These are phyloP conservation scores for Amanita pallidorosea DNA, from an alignment of 768 basidiomycete species.

Conservation along the genomic window DNA sequence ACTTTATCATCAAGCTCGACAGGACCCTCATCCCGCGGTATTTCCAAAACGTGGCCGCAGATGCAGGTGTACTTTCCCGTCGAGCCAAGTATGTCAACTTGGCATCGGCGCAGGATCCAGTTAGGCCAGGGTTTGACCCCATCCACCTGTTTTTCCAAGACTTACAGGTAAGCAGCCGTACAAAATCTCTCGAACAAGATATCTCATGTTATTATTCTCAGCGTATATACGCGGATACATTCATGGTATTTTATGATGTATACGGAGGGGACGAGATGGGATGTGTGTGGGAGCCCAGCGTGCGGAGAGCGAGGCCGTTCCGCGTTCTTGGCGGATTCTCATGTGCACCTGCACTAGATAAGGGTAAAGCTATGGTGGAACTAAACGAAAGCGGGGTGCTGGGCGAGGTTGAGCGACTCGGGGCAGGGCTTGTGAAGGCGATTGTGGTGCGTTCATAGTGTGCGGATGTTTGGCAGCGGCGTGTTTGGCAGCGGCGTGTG, in stretches of 20 bases:
- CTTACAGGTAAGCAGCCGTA: constrained; percentile 44
- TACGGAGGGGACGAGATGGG: constrained; percentile 75
- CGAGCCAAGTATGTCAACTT: constrained; percentile 37
- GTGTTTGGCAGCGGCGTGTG: neutral
- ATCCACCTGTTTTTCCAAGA: constrained; percentile 55
- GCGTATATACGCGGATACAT: constrained; percentile 64
- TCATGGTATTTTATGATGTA: constrained; percentile 77
- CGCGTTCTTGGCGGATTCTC: constrained; percentile 80
- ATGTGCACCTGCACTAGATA: constrained; percentile 37
- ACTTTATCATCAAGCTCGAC: constrained; percentile 73
- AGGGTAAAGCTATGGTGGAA: constrained; percentile 49
- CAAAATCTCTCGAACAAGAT: neutral
- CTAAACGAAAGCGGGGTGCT: constrained; percentile 62
- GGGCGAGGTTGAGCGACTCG: constrained; percentile 69
- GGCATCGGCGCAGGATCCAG: constrained; percentile 14
- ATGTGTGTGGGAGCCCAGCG: constrained; percentile 75
- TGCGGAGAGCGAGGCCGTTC: constrained; percentile 55
- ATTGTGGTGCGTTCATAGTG: constrained; percentile 18
- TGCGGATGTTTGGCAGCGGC: neutral
- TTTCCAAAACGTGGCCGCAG: constrained; percentile 53
- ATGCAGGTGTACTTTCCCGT: constrained; percentile 34
- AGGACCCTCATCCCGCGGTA: constrained; percentile 57
- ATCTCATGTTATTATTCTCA: constrained; percentile 14
- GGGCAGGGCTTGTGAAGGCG: constrained; percentile 51
- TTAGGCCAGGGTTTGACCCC: constrained; percentile 75